Percentiles rank a stretch among this genome's conserved stretches.
These are phyloP conservation scores for Clarireedia paspali DNA, from an alignment of 2,329 filamentous ascomycete species.

Conservation along the genomic window DNA sequence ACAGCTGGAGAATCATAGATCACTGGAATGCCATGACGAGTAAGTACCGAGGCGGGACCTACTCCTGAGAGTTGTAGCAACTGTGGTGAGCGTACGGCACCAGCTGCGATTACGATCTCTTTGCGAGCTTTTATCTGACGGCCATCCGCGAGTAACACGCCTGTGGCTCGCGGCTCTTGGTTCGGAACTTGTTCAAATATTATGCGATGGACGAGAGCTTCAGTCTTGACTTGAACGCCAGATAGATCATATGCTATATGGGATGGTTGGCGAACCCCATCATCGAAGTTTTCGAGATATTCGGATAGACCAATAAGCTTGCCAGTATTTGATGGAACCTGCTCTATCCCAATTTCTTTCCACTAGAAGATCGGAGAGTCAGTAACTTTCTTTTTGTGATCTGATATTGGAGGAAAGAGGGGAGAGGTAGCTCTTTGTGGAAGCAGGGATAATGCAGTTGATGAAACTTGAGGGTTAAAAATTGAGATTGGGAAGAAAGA, in stretches of 20 bases:
- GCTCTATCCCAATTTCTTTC: constrained; percentile 28
- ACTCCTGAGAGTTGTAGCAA: not conserved
- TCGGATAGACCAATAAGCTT: constrained; percentile 26
- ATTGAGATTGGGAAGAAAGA: no score
- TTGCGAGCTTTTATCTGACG: not conserved
- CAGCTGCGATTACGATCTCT: not conserved
- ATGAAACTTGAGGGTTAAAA: no score
- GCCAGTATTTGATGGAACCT: constrained; percentile 24
- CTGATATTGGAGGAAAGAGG: no score
- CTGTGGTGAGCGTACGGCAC: not conserved
- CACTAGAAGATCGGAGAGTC: constrained; percentile 20
- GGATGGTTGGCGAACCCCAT: constrained; percentile 26
- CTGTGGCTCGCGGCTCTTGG: constrained; percentile 1
- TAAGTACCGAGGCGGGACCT: not conserved
- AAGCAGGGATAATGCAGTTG: no score
- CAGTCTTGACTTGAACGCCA: constrained; percentile 21
- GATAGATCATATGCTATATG: constrained; percentile 23
- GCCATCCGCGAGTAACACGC: constrained; percentile 11
- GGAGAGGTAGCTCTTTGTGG: no score
- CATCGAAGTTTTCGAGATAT: constrained; percentile 26
- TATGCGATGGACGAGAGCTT: constrained; percentile 21
- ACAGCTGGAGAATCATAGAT: not conserved
- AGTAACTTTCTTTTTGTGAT: no score
- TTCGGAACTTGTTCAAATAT: constrained; percentile 13
- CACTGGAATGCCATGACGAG: not conserved